phyloP scores from a whole-genome alignment of 768 basidiomycete genomes.

The Boletus rubroflammeus region DNA sequence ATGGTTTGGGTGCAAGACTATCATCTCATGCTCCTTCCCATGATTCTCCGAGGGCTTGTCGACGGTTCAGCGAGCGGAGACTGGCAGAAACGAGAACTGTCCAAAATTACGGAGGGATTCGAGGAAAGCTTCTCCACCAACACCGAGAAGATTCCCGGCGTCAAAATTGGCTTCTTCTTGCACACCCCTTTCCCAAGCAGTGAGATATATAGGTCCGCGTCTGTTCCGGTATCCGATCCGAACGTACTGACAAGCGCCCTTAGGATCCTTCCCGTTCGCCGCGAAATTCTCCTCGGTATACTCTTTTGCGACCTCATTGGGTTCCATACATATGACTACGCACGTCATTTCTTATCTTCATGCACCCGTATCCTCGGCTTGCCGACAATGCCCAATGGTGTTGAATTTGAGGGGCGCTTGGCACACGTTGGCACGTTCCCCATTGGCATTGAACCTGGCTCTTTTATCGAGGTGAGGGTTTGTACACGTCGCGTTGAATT shows the following conservation, averaged over 20 bases:
- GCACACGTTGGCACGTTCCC: conserved; percentile 99
- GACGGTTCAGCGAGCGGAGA: conserved; percentile 63
- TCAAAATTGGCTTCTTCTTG: conserved; percentile 98
- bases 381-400: conserved; percentile 96
- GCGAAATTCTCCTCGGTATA: conserved; percentile 95
- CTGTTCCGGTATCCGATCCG: conserved; percentile 14
- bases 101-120: conserved; percentile 70
- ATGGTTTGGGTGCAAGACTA: conserved; percentile 99
- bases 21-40: conserved; percentile 95
- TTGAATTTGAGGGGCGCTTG: conserved; percentile 92
- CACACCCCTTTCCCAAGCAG: conserved; percentile 98
- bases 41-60: conserved; percentile 87
- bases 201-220: conserved; percentile 89
- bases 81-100: conserved; percentile 57
- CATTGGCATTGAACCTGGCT: conserved; percentile 94
- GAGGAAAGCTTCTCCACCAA: conserved; percentile 41
- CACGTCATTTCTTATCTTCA: conserved; percentile 97
- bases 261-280: conserved; percentile 93
- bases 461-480: conserved; percentile 72
- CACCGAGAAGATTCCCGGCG: conserved; percentile 47
- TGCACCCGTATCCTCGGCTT: conserved; percentile 95
- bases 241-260: background rate
- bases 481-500: background rate
- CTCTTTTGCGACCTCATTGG: conserved; percentile 96
- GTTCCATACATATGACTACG: conserved; percentile 99